These are phyloP conservation scores for Penicillium sp. DNA, from an alignment of 2,329 filamentous ascomycete genomes.

Conservation along the genomic window DNA sequence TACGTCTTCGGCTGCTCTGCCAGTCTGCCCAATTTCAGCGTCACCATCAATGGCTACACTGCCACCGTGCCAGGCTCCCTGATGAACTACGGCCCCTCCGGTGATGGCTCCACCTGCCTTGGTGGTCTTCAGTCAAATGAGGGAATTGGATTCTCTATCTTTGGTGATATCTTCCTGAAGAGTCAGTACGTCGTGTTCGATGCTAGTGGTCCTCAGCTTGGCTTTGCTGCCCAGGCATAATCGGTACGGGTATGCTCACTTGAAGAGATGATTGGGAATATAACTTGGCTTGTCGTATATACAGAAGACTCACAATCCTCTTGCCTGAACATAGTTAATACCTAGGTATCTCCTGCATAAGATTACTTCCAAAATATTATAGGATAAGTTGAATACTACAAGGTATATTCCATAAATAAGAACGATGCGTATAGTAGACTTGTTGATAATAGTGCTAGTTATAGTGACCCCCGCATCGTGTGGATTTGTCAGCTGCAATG, in stretches of 20 bases:
- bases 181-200: conserved; percentile 68
- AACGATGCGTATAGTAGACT: too few species aligned
- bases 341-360: too few species aligned
- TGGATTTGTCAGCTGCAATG: too few species aligned
- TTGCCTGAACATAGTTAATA: too few species aligned
- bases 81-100: conserved; percentile 49
- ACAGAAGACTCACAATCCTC: too few species aligned
- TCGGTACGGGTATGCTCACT: not conserved
- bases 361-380: too few species aligned
- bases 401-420: too few species aligned
- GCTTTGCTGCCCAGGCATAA: conserved; percentile 42
- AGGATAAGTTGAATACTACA: too few species aligned
- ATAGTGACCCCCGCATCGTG: too few species aligned
- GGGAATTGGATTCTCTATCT: conserved; percentile 58
- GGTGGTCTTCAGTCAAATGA: conserved; percentile 64
- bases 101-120: conserved; percentile 52
- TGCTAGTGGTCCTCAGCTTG: conserved; percentile 42
- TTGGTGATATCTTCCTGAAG: conserved; percentile 76
- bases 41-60: conserved; percentile 46
- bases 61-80: conserved; percentile 51
- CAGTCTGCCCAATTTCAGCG: conserved; percentile 48
- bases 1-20: conserved; percentile 51
- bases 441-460: too few species aligned
- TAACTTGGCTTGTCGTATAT: too few species aligned
- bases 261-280: not conserved